A percentile compares a stretch with the other conserved stretches of the same genome.
These are phyloP conservation scores for Cytospora mali DNA, from an alignment of 2,329 filamentous ascomycete species.

Conservation along the genomic window DNA sequence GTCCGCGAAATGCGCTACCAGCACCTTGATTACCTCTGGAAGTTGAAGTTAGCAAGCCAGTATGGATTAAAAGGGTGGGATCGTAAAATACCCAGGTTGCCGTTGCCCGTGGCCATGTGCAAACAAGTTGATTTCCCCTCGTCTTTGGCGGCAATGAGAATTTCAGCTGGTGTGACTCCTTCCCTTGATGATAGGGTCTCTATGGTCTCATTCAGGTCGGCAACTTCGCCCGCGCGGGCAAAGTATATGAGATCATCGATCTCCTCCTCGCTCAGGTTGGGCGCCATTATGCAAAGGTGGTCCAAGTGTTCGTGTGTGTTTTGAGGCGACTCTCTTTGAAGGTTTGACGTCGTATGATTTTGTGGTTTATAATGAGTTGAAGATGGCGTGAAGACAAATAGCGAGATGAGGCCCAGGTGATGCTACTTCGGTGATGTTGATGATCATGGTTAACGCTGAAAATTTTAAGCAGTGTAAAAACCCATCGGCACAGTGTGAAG, in stretches of 20 bases:
- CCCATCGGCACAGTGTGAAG: background rate
- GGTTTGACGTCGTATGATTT: background rate
- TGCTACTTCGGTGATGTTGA: background rate
- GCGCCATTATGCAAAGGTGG: constrained; percentile 45
- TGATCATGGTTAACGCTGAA: background rate
- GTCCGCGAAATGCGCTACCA: constrained; percentile 48
- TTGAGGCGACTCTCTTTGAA: background rate
- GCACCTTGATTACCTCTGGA: constrained; percentile 48
- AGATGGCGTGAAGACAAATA: background rate
- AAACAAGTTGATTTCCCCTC: constrained; percentile 77
- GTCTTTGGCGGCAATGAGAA: constrained; percentile 73
- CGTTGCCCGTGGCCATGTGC: constrained; percentile 93
- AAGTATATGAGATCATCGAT: constrained; percentile 92
- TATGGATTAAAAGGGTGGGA: background rate
- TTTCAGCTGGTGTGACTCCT: constrained; percentile 58
- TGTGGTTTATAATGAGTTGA: background rate
- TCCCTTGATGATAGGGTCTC: constrained; percentile 64
- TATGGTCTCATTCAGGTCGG: constrained; percentile 65
- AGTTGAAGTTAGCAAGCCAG: background rate
- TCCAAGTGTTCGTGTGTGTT: background rate
- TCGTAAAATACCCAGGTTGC: constrained; percentile 67
- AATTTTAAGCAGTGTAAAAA: background rate
- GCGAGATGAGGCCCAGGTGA: background rate
- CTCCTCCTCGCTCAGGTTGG: constrained; percentile 71
- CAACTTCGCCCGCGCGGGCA: constrained; percentile 74